Evolutionary conservation across 352 stramenopile genomes (phyloP).

Genomic region (Globisporangium perplexum): DNA sequence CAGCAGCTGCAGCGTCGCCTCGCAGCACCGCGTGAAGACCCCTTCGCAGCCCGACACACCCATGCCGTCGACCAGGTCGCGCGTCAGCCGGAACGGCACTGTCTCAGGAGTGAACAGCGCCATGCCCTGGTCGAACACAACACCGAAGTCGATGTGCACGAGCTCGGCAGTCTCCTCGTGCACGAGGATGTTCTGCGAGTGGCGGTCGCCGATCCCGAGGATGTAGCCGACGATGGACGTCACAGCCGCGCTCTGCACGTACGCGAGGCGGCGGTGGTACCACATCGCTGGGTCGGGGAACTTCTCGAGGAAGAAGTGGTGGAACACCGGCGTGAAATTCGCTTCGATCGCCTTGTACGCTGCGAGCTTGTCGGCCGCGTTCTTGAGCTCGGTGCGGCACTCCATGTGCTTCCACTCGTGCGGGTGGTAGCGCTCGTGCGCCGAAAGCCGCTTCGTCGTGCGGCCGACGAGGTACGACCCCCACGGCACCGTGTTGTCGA

Average conservation of each 20-base stretch:
- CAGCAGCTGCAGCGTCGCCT: constrained; percentile 90
- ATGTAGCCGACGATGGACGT: constrained; percentile 97
- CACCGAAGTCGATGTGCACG: constrained; percentile 99
- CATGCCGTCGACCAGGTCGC: constrained; percentile 99
- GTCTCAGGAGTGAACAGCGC: constrained; percentile 94
- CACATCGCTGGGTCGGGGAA: constrained; percentile 94
- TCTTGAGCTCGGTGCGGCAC: constrained; percentile 78
- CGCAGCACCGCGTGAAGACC: constrained; percentile 93
- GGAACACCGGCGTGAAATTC: constrained; percentile 96
- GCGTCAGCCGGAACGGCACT: constrained; percentile 98
- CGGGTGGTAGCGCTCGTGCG: constrained; percentile 94
- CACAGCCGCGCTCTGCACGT: constrained; percentile 95
- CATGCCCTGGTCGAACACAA: constrained; percentile 99
- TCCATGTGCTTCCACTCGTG: constrained; percentile 89
- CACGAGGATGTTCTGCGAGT: constrained; percentile 98
- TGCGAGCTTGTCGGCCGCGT: constrained; percentile 63
- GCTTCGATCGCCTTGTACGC: constrained; percentile 89
- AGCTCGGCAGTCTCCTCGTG: constrained; percentile 96
- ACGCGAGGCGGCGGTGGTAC: constrained; percentile 91
- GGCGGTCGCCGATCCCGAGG: constrained; percentile 97
- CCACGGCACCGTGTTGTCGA: constrained; percentile 95
- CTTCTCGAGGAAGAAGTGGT: constrained; percentile 97
- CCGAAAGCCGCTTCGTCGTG: constrained; percentile 45
- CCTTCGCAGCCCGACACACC: constrained; percentile 95
- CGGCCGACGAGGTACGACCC: constrained; percentile 86